Conservation (phyloP, 148 eudicot genomes). For the Pouteria glomerata region DNA sequence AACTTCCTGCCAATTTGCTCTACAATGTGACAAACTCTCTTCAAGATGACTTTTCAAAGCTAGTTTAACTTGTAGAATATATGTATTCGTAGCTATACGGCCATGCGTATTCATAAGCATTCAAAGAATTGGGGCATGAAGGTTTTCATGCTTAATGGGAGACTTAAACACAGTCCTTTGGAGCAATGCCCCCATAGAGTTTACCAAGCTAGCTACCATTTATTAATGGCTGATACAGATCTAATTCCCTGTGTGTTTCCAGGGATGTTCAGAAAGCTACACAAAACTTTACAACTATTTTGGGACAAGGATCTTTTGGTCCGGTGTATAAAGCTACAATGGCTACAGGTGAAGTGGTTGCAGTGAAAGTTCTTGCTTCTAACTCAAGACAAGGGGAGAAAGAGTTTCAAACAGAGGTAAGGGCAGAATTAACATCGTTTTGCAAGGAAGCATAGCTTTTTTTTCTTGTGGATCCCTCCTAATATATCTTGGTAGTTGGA, state of each 20-base stretch:
- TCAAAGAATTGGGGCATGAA: too few relatives aligned
- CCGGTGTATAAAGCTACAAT: slow-evolving; percentile 89
- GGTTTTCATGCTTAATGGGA: too few relatives aligned
- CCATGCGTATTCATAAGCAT: too few relatives aligned
- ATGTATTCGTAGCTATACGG: neutral
- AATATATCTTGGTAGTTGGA: too few relatives aligned
- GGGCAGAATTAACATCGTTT: too few relatives aligned
- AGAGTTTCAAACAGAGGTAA: slow-evolving; percentile 97
- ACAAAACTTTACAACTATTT: slow-evolving; percentile 72
- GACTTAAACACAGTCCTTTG: too few relatives aligned
- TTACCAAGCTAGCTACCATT: too few relatives aligned
- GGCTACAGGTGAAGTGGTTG: slow-evolving; percentile 83
- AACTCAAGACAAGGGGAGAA: slow-evolving; percentile 92
- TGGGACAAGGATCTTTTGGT: slow-evolving; percentile 97
- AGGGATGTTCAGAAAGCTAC: slow-evolving; percentile 97
- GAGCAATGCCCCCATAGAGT: too few relatives aligned
- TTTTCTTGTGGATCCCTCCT: too few relatives aligned
- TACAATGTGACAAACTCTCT: neutral
- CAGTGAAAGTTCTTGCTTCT: slow-evolving; percentile 92
- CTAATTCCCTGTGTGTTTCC: slow-evolving; percentile 11
- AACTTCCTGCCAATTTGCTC: neutral
- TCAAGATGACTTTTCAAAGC: slow-evolving; percentile 2
- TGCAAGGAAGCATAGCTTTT: too few relatives aligned
- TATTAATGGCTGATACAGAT: too few relatives aligned
- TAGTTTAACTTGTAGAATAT: neutral